Base-by-base conservation (phyloP, 2,329 filamentous ascomycete genomes). In the Elsinoe ampelina region DNA sequence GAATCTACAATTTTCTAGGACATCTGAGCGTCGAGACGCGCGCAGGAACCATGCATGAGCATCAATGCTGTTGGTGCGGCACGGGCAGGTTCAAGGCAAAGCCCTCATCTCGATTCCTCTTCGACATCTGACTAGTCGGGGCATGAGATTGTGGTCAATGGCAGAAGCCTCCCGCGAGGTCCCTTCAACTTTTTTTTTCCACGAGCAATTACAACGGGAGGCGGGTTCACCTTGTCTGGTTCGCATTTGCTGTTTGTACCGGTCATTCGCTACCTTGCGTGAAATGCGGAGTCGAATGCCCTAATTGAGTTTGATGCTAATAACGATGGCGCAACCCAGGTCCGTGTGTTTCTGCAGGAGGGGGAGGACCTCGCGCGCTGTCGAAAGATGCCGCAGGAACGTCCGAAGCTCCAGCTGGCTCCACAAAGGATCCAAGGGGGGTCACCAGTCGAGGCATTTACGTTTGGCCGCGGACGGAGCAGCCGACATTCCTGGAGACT, bases 311-410 rank as follows among this genome's bases (percentile, higher is more conserved):
- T 52, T 32, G 48, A 39, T 26, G 19, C 48, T 38, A 52, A 35
- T 10, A 52, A 39, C 48, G 34, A 52, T 52, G 48, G 48, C 48
- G 48, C 48, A 52, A 52, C 48, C 48, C 48, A 52, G 48, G 48
- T 52, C 48, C 38, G 48, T 52, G 48, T 52, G 32, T 52, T 52
- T 52, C 48, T 52, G 48, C 48, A 52, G 48, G 48, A 52, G 48
- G 48, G 22, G 48, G 32, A 38, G 32, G 34, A 38, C 30, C 32
- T 38, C 35, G 48, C 35, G 41, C 15, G 34, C 48, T 38, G 48
- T 52, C 48, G n/a, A 13, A 52, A 22, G 48, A 52, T 20, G 48
- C 48, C 48, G 48, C 48, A 52, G 48, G 48, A 52, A 52, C 48
- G 48, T 52, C 48, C 32, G 39, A 19, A 52, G 48, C 48, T 52